Evolutionary conservation across 805 yeast species (phyloP).

Genomic region (Teunomyces aglyptinius): DNA sequence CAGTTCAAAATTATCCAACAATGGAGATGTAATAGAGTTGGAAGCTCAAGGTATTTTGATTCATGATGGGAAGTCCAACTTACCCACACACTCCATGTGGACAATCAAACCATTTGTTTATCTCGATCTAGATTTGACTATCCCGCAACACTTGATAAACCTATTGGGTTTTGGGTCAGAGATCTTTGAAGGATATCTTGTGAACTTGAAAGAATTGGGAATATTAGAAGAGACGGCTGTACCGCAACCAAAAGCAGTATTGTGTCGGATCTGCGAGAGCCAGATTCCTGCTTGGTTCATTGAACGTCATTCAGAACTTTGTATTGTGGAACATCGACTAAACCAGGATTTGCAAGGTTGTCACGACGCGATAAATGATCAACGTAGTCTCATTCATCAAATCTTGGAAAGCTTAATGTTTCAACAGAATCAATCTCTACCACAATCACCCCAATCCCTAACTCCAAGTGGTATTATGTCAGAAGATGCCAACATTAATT

Average conservation of each 20-base stretch:
- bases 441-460: slow-evolving; percentile 12
- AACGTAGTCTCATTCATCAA: slow-evolving; percentile 48
- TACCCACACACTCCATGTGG: slow-evolving; percentile 90
- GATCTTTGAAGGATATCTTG: slow-evolving; percentile 71
- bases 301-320: slow-evolving; percentile 84
- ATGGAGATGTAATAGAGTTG: slow-evolving; percentile 64
- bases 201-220: slow-evolving; percentile 60
- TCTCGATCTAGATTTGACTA: slow-evolving; percentile 59
- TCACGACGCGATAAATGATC: slow-evolving; percentile 79
- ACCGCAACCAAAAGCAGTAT: slow-evolving; percentile 77
- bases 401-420: slow-evolving; percentile 42
- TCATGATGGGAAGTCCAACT: slow-evolving; percentile 52
- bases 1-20: slow-evolving; percentile 43
- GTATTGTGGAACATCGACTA: slow-evolving; percentile 79
- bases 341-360: slow-evolving; percentile 71
- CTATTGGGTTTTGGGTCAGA: slow-evolving; percentile 88
- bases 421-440: slow-evolving; percentile 11
- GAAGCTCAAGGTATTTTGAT: slow-evolving; percentile 95
- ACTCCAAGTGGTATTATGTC: slow-evolving; percentile 14
- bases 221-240: slow-evolving; percentile 60
- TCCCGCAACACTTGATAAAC: slow-evolving; percentile 69
- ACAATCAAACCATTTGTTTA: slow-evolving; percentile 75
- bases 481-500: slow-evolving; percentile 7
- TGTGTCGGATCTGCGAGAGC: slow-evolving; percentile 91
- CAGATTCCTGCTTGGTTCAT: slow-evolving; percentile 95